phyloP scores from a whole-genome alignment of 2,329 filamentous ascomycete species.

The Aspergillus tubingensis region DNA sequence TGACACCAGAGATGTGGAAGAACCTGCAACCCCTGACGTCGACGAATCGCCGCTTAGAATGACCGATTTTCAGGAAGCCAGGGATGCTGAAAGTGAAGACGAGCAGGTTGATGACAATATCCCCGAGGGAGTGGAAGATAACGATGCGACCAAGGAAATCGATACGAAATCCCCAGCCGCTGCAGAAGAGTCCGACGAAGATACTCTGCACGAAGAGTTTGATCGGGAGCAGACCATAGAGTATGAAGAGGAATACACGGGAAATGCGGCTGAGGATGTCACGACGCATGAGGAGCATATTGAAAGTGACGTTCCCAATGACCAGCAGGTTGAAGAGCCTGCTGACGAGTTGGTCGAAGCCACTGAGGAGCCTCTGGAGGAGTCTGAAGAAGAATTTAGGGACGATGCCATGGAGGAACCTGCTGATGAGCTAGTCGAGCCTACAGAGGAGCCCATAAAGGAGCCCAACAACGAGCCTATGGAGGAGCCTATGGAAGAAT shows the following conservation, averaged over 20 bases:
- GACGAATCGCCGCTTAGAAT: slow-evolving; percentile 13
- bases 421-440: not conserved
- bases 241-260: not conserved
- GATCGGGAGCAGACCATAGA: not conserved
- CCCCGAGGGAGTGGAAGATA: not conserved
- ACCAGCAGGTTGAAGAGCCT: slow-evolving; percentile 12
- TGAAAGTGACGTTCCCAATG: not conserved
- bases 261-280: not conserved
- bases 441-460: slow-evolving; percentile 17
- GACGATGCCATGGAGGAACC: not conserved
- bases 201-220: not conserved
- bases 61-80: slow-evolving; percentile 16
- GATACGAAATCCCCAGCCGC: not conserved
- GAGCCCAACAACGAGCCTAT: slow-evolving; percentile 20
- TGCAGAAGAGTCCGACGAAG: not conserved
- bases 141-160: not conserved
- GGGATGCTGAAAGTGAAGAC: slow-evolving; percentile 26
- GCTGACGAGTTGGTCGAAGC: not conserved
- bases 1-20: slow-evolving; percentile 1
- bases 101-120: slow-evolving; percentile 20
- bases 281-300: not conserved
- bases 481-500: slow-evolving; percentile 7
- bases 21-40: not conserved
- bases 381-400: not conserved
- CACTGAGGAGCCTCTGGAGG: not conserved